Evolutionary conservation across 306 rosid genomes (phyloP).

Genomic region (Cucurbita argyrosperma): DNA sequence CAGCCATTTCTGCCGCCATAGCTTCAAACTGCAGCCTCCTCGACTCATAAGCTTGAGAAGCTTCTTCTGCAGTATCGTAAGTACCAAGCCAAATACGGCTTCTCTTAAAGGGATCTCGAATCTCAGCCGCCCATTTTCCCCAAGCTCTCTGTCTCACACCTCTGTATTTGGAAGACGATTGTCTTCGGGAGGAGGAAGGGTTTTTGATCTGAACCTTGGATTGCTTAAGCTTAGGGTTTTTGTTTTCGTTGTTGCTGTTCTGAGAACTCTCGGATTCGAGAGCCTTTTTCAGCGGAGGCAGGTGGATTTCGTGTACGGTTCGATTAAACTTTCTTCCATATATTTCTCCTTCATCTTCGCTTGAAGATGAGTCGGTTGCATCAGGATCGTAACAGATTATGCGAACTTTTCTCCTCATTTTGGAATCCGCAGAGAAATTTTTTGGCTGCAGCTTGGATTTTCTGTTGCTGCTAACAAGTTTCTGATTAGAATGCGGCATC

Average conservation of each 20-base stretch:
- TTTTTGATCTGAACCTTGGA: constrained; percentile 15
- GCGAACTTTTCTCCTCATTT: constrained; percentile 33
- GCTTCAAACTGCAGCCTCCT: constrained; percentile 38
- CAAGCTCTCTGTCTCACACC: constrained; percentile 77
- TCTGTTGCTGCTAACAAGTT: neutral
- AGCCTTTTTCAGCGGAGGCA: constrained; percentile 11
- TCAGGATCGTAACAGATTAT: constrained; percentile 48
- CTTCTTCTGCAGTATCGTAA: constrained; percentile 59
- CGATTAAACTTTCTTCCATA: neutral
- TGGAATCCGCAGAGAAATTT: neutral
- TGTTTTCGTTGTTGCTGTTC: constrained; percentile 18
- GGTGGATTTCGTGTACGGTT: constrained; percentile 15
- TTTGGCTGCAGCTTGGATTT: constrained; percentile 11
- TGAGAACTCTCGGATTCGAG: constrained; percentile 23
- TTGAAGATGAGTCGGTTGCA: constrained; percentile 64
- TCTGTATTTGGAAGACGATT: constrained; percentile 27
- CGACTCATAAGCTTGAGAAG: constrained; percentile 45
- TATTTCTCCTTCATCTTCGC: constrained; percentile 41
- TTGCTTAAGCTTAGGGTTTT: constrained; percentile 4
- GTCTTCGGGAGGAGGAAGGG: neutral
- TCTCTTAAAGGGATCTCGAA: constrained; percentile 55
- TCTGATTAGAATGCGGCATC: neutral
- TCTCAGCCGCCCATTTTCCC: constrained; percentile 95
- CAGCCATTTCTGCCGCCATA: constrained; percentile 14
- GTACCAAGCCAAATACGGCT: constrained; percentile 71